Conservation (phyloP, 2,329 filamentous ascomycete genomes). For the Aspergillus pseudoviridinutans region DNA sequence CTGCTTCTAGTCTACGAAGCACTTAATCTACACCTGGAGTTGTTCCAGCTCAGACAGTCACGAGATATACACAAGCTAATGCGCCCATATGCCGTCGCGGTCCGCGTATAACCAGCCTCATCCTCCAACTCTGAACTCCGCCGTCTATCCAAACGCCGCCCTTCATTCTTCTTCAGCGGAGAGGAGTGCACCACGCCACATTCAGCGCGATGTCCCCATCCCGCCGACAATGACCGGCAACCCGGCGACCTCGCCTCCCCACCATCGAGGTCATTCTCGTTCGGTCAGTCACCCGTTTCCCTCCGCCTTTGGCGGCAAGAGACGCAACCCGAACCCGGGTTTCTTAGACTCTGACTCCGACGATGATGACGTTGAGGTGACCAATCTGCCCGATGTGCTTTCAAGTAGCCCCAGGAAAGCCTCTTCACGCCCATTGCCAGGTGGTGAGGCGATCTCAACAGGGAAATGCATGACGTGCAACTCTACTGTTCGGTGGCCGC, state of each 20-base stretch:
- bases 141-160: constrained; percentile 17
- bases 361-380: constrained; percentile 35
- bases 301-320: constrained; percentile 59
- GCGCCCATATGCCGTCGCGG: constrained; percentile 37
- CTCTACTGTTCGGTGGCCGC: constrained; percentile 74
- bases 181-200: constrained; percentile 15
- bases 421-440: constrained; percentile 30
- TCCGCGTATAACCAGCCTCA: constrained; percentile 28
- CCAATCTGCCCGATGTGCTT: constrained; percentile 29
- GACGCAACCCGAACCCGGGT: constrained; percentile 46
- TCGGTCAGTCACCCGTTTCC: constrained; percentile 80
- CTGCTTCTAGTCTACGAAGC: not conserved
- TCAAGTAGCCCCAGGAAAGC: constrained; percentile 40
- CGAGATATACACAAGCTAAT: constrained; percentile 14
- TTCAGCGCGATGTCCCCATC: constrained; percentile 23
- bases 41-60: not conserved
- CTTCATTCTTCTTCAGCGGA: constrained; percentile 15
- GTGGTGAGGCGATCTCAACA: constrained; percentile 57
- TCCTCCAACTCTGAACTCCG: constrained; percentile 22
- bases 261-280: constrained; percentile 49
- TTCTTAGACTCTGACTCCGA: constrained; percentile 46
- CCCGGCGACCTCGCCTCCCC: constrained; percentile 15
- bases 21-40: not conserved
- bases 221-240: constrained; percentile 19
- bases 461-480: constrained; percentile 85